Evolutionary conservation across 1,284 basidiomycete genomes (phyloP).

Genomic region (Cryptococcus sp.): DNA sequence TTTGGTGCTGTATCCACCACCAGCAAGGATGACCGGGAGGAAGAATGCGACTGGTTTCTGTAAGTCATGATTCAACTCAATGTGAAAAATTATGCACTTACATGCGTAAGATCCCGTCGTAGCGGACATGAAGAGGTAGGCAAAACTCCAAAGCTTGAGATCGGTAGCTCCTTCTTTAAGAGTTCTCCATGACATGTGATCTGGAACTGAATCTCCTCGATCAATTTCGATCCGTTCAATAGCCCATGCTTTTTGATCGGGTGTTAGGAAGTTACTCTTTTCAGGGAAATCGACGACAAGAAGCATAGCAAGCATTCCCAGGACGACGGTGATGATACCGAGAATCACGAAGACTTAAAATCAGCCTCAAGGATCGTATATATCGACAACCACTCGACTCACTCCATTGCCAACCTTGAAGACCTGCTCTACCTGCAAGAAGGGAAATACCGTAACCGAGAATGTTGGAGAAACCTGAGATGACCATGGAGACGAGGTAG

Average conservation of each 20-base stretch:
- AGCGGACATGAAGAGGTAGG: conserved; percentile 39
- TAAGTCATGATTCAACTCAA: conserved; percentile 9
- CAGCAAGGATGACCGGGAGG: conserved; percentile 46
- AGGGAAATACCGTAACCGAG: conserved; percentile 41
- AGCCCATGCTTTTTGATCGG: conserved; percentile 44
- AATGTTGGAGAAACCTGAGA: conserved; percentile 49
- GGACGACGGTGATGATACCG: conserved; percentile 31
- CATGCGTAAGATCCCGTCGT: conserved; percentile 17
- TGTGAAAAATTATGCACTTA: conserved; percentile 3
- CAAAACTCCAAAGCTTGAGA: conserved; percentile 49
- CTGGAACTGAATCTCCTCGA: conserved; percentile 48
- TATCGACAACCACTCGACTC: conserved; percentile 21
- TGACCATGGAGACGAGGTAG: conserved; percentile 43
- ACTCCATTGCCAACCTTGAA: conserved; percentile 38
- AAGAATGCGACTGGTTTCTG: conserved; percentile 38
- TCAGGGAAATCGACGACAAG: conserved; percentile 50
- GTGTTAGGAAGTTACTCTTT: conserved; percentile 48
- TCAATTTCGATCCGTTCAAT: conserved; percentile 48
- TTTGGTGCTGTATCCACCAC: conserved; percentile 42
- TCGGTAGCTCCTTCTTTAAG: conserved; percentile 40
- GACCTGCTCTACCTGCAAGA: conserved; percentile 21
- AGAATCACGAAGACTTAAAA: conserved; percentile 14
- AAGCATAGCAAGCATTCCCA: conserved; percentile 34
- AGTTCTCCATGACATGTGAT: conserved; percentile 43
- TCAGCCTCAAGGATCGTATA: no score